A percentile compares a stretch with the other conserved stretches of the same genome.
Conservation (phyloP, 2,329 filamentous ascomycete species). For the Aspergillus brasiliensis region DNA sequence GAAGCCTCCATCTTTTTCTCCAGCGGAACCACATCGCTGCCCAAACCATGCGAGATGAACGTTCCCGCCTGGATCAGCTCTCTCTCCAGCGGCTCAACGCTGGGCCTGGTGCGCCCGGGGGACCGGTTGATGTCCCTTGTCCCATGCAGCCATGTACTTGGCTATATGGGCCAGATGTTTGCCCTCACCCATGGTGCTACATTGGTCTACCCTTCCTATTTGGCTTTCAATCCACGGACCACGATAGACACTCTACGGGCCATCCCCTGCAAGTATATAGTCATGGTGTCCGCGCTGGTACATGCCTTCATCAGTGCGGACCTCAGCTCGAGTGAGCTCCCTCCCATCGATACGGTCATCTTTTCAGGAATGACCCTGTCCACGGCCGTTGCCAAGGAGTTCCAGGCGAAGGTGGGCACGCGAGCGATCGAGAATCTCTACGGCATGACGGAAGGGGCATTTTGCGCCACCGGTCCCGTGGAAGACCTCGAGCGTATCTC, state of each 20-base stretch:
- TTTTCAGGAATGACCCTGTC: background rate
- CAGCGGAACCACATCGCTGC: background rate
- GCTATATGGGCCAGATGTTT: background rate
- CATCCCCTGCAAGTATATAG: background rate
- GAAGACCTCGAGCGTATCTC: background rate
- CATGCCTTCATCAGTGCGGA: constrained; percentile 1
- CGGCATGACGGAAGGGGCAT: constrained; percentile 2
- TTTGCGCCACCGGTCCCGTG: background rate
- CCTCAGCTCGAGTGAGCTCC: background rate
- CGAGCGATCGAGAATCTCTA: background rate
- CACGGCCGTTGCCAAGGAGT: background rate
- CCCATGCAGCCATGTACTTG: background rate
- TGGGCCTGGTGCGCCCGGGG: background rate
- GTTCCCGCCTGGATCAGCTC: background rate
- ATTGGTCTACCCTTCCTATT: background rate
- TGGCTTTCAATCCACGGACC: background rate
- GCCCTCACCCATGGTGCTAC: background rate
- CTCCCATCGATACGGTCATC: background rate
- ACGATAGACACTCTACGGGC: background rate
- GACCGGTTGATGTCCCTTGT: background rate
- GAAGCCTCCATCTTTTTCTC: background rate
- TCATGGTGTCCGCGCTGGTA: constrained; percentile 1
- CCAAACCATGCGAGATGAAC: background rate
- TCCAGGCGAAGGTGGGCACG: background rate
- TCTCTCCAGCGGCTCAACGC: background rate